A percentile compares a stretch with the other conserved stretches of the same genome.
These are phyloP conservation scores for Cenchrus fungigraminus DNA, from an alignment of 176 grass and related monocot genomes.

Conservation along the genomic window DNA sequence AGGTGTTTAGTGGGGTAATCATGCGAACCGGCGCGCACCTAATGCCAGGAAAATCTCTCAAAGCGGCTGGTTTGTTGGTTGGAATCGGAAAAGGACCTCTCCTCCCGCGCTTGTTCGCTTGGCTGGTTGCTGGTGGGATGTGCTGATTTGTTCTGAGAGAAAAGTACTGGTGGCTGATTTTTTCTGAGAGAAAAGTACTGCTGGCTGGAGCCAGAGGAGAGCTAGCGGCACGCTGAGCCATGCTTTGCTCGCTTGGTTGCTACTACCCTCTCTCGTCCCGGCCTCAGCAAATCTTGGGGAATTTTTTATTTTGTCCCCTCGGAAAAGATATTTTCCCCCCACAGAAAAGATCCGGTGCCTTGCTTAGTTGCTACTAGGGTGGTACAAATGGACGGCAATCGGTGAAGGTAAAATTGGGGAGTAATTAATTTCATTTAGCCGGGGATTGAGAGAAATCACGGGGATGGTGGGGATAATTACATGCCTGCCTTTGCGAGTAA, in stretches of 20 bases:
- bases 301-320: too few relatives aligned
- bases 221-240: neutral
- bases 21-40: slow-evolving; percentile 35
- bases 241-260: slow-evolving; percentile 12
- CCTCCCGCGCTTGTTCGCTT: too few relatives aligned
- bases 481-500: slow-evolving; percentile 35
- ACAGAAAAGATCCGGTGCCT: too few relatives aligned
- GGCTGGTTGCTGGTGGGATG: too few relatives aligned
- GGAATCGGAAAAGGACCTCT: neutral
- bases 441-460: neutral
- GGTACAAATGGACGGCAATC: too few relatives aligned
- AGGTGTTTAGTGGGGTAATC: slow-evolving; percentile 38
- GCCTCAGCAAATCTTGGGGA: too few relatives aligned
- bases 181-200: too few relatives aligned
- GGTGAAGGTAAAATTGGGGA: neutral
- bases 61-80: slow-evolving; percentile 33
- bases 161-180: too few relatives aligned
- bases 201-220: neutral
- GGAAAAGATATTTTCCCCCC: too few relatives aligned
- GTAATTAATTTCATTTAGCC: neutral
- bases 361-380: too few relatives aligned
- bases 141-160: too few relatives aligned
- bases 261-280: too few relatives aligned
- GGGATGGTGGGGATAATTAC: slow-evolving; percentile 1
- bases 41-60: slow-evolving; percentile 20